Conservation (phyloP, 768 basidiomycete species). For the Pleurotus cornucopiae region DNA sequence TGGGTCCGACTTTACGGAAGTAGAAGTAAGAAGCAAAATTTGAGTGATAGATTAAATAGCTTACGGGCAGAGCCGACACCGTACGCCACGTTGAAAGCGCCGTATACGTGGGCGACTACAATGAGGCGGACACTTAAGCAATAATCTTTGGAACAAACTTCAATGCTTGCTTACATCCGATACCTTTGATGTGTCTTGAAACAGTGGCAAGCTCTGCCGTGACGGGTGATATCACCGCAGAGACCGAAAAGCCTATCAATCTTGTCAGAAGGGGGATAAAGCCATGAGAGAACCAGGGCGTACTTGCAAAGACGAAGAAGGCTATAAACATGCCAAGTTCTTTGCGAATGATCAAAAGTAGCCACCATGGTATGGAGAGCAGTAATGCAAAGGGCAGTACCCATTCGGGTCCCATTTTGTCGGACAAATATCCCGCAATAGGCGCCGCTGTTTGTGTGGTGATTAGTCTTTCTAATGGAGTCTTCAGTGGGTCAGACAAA, state of each 20-base stretch:
- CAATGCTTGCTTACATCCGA: slow-evolving; percentile 53
- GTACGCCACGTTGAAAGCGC: slow-evolving; percentile 68
- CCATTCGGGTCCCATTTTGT: slow-evolving; percentile 55
- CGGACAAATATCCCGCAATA: slow-evolving; percentile 53
- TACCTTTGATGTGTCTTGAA: slow-evolving; percentile 49
- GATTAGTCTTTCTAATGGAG: slow-evolving; percentile 2
- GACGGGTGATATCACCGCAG: slow-evolving; percentile 56
- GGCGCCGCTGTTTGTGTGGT: slow-evolving; percentile 43
- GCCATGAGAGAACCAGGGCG: slow-evolving; percentile 12
- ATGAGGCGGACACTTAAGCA: neutral
- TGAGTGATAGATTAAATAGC: slow-evolving; percentile 16
- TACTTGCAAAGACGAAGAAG: slow-evolving; percentile 52
- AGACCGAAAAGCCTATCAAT: slow-evolving; percentile 53
- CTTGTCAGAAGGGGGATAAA: neutral
- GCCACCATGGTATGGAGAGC: slow-evolving; percentile 62
- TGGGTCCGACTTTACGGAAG: slow-evolving; percentile 55
- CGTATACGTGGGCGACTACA: slow-evolving; percentile 71
- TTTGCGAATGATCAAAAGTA: slow-evolving; percentile 42
- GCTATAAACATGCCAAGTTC: slow-evolving; percentile 46
- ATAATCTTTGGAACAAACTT: neutral
- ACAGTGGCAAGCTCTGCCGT: slow-evolving; percentile 66
- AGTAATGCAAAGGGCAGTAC: slow-evolving; percentile 43
- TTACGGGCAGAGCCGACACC: slow-evolving; percentile 60
- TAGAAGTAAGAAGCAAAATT: slow-evolving; percentile 3
- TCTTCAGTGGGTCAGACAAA: slow-evolving; percentile 23